Evolutionary conservation across 768 basidiomycete genomes (phyloP), one percentile per base, ranked within the genome.

Genomic region (Pleurotus tuber-regium): DNA sequence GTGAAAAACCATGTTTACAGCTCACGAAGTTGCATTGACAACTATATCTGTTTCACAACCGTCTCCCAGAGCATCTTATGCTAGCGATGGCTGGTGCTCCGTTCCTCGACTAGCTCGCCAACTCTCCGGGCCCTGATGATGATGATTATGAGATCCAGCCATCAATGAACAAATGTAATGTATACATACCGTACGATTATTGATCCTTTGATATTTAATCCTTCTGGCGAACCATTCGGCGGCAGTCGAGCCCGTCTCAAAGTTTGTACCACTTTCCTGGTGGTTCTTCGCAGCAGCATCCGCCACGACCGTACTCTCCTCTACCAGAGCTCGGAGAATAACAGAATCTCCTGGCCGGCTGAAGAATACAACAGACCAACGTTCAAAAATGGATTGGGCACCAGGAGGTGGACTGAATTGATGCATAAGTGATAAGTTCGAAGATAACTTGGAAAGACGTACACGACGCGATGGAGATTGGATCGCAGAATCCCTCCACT

Each of bases 351-450:
- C 79, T 0, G 85, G 85, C 18, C 87, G 73, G 0, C 77, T 81
- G 66, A 88, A 87, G 65, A 78, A 88, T 0, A 84, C 85, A 9
- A 87, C 66, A 4, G 86, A 88, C 78, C 82, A 87, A 7, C 86
- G 74, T 28, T 78, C 78, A 25, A 71, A 63, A 5, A 69, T 61
- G 1, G 67, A 67, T 63, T 89, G 87, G 3, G 64, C 55, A 5
- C 81, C 79, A 0, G 86, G 86, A 0, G 87, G 81, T 8, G 83
- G 77, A 0, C 79, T 82, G 70, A 12, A 38, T 31, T 6, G 43
- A 26, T n/a, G n/a, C n/a, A n/a, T n/a, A n/a, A n/a, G n/a, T n/a
- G n/a, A n/a, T n/a, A n/a, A n/a, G n/a, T n/a, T n/a, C 18, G 25
- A 41, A 54, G 29, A 29, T 28, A 18, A 10, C 39, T 43, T 46